phyloP scores from a whole-genome alignment of 352 stramenopile species.

The Phytophthora crassamura region DNA sequence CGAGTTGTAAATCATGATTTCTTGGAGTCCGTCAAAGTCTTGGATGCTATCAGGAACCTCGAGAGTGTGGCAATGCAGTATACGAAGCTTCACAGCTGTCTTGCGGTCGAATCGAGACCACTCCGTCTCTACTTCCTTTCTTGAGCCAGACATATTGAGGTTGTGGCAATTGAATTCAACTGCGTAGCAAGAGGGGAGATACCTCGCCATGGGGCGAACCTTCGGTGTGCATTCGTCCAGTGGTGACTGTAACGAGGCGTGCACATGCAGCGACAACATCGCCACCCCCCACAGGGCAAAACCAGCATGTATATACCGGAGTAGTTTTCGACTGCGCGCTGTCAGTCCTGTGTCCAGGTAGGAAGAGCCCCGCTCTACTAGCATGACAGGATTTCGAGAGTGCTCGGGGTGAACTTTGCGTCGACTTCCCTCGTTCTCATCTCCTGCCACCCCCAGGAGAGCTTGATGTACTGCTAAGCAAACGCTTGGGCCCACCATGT shows the following conservation, averaged over 20 bases:
- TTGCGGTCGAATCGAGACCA: slow-evolving; percentile 30
- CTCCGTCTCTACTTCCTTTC: slow-evolving; percentile 14
- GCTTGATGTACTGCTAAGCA: background rate
- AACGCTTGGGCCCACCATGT: background rate
- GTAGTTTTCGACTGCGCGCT: background rate
- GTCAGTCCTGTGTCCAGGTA: slow-evolving; percentile 6
- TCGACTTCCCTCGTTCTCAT: background rate
- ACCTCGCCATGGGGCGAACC: slow-evolving; percentile 38
- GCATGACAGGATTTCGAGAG: background rate
- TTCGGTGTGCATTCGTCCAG: slow-evolving; percentile 24
- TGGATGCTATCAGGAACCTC: slow-evolving; percentile 40
- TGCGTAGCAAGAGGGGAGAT: slow-evolving; percentile 36
- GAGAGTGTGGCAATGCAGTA: slow-evolving; percentile 40
- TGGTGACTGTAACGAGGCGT: slow-evolving; percentile 20
- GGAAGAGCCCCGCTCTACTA: background rate
- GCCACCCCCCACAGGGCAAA: slow-evolving; percentile 25
- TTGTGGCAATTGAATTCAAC: slow-evolving; percentile 42
- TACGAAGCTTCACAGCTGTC: slow-evolving; percentile 31
- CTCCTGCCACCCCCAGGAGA: background rate
- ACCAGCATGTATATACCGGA: slow-evolving; percentile 2
- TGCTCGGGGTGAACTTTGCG: background rate
- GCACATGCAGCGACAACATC: slow-evolving; percentile 29
- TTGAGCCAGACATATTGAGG: slow-evolving; percentile 13
- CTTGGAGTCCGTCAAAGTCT: slow-evolving; percentile 40
- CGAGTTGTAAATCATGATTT: slow-evolving; percentile 44